Evolutionary conservation across 352 stramenopile species (phyloP).

Genomic region (Peronosclerospora sorghi): DNA sequence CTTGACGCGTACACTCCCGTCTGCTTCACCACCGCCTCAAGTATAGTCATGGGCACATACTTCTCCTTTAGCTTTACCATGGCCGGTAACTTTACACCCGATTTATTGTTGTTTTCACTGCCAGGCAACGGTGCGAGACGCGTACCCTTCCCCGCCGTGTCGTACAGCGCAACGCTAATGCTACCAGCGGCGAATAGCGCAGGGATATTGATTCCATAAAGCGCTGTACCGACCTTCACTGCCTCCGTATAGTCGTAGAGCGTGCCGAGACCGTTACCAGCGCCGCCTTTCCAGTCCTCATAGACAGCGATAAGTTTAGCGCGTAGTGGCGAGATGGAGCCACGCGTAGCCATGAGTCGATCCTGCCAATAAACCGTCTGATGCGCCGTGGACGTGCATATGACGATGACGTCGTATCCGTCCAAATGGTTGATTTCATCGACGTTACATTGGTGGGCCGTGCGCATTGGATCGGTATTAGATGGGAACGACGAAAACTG

Average conservation of each 20-base stretch:
- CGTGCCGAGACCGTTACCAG: slow-evolving; percentile 93
- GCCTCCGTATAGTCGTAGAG: slow-evolving; percentile 96
- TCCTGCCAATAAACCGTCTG: slow-evolving; percentile 96
- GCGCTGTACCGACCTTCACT: slow-evolving; percentile 66
- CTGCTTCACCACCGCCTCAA: slow-evolving; percentile 97
- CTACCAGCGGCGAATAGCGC: slow-evolving; percentile 50
- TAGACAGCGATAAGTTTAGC: slow-evolving; percentile 92
- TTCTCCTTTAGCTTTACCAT: slow-evolving; percentile 83
- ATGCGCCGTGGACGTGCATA: slow-evolving; percentile 94
- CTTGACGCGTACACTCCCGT: slow-evolving; percentile 94
- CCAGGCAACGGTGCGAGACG: slow-evolving; percentile 92
- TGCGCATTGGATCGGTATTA: slow-evolving; percentile 17
- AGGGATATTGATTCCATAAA: slow-evolving; percentile 83
- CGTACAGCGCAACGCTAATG: slow-evolving; percentile 92
- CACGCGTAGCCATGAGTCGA: slow-evolving; percentile 82
- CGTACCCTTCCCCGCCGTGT: slow-evolving; percentile 97
- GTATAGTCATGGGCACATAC: slow-evolving; percentile 91
- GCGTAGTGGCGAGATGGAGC: slow-evolving; percentile 64
- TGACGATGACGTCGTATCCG: slow-evolving; percentile 94
- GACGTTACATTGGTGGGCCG: slow-evolving; percentile 68
- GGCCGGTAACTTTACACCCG: slow-evolving; percentile 94
- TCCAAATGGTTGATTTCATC: slow-evolving; percentile 79
- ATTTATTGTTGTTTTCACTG: slow-evolving; percentile 99
- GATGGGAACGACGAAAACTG: neutral
- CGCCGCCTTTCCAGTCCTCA: slow-evolving; percentile 93